Conservation (phyloP, 805 yeast genomes). For the Yarrowia keelungensis region DNA sequence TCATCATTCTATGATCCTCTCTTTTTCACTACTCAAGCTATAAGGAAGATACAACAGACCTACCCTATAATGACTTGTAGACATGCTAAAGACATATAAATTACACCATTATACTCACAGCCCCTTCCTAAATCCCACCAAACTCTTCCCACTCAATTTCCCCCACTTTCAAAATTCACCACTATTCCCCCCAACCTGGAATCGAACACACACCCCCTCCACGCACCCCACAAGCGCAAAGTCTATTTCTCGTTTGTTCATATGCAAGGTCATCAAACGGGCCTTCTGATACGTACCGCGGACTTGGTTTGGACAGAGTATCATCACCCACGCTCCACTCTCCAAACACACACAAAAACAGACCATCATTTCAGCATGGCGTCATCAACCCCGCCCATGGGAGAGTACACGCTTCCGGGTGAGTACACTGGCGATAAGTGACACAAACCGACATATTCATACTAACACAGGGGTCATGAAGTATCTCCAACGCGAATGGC, state of each 20-base stretch:
- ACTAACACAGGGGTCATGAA: constrained; percentile 62
- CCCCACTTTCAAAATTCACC: too few species aligned
- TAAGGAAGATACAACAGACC: too few species aligned
- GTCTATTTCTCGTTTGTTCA: background rate
- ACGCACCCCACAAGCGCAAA: constrained; percentile 2
- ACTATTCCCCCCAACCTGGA: background rate
- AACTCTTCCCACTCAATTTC: too few species aligned
- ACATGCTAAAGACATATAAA: too few species aligned
- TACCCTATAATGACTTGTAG: too few species aligned
- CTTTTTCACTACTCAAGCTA: too few species aligned
- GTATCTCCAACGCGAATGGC: constrained; percentile 67
- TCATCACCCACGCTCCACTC: background rate
- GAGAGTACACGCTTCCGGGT: constrained; percentile 51
- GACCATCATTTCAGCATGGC: constrained; percentile 34
- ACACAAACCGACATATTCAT: too few species aligned
- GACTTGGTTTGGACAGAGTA: too few species aligned
- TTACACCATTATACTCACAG: too few species aligned
- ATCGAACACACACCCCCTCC: constrained; percentile 13
- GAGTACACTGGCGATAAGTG: too few species aligned
- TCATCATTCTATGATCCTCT: too few species aligned
- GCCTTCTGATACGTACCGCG: constrained; percentile 7
- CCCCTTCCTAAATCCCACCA: too few species aligned
- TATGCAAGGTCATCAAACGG: constrained; percentile 8
- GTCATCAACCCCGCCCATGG: constrained; percentile 40
- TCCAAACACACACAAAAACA: constrained; percentile 5